Evolutionary conservation across 1,139 yeast genomes (phyloP), one percentile per base, ranked within the genome.

Genomic region (Geotrichum histeridarum): DNA sequence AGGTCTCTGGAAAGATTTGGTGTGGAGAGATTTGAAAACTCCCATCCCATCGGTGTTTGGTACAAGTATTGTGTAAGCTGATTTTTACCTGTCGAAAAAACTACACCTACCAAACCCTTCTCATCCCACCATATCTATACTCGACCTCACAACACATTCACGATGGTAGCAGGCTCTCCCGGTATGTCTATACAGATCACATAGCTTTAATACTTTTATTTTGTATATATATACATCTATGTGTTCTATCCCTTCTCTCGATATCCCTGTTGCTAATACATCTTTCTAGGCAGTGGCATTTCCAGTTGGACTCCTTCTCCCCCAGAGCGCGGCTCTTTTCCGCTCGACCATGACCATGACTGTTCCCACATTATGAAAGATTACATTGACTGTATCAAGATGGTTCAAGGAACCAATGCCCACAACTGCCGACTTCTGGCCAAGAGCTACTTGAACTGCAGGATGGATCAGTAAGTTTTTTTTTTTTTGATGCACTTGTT

Each of bases 251-350:
- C 38, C 1, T 17, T 2, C 39, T 17, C 17, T 18, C 42, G n/a
- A 9, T 33, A n/a, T 33, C 6, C 6, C 37, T 12, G 12, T 30
- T 8, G 22, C 35, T 46, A 15, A 49, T 5, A 22, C 27, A 22
- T 22, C 27, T 22, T 5, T 3, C 36, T 15, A 51, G 53, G 51
- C 39, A 39, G 31, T 18, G 58, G 63, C n/a, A 52, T 59, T 42
- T 42, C 45, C 8, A 51, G 57, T 2, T 64, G 63, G 78, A 78
- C 87, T 17, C 96, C 97, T 12, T 85, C 93, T 0, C 96, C 99
- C 31, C 99, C 99, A 3, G 96, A 91, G 63, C 76, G 96, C 63
- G 99, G 99, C 0, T 87, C 97, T 0, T 93, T 93, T 69, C 99
- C 98, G 0, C 75, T 93, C 52, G 99, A 93, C 65, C 99, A 93